Conservation (phyloP, 108 stramenopile species). For the Stephanodiscus triporus region DNA sequence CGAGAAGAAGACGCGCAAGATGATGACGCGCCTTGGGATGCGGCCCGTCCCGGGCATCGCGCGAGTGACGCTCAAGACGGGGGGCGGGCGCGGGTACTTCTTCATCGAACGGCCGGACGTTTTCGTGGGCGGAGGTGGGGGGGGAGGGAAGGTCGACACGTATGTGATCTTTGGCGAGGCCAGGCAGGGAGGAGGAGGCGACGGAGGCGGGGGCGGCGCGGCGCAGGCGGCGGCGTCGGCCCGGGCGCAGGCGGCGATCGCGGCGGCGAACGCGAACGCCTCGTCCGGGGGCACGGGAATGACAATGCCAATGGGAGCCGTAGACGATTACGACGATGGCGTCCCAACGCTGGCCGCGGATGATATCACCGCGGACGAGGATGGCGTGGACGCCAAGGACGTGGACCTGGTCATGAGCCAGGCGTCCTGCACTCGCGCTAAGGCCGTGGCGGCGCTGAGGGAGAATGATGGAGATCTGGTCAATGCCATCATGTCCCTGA, state of each 20-base stretch:
- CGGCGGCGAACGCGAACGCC: constrained; percentile 33
- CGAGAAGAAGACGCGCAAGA: constrained; percentile 90
- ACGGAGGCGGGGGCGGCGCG: neutral
- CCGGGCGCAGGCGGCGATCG: constrained; percentile 57
- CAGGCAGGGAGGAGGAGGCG: constrained; percentile 27
- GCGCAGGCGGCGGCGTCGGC: constrained; percentile 67
- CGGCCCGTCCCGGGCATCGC: constrained; percentile 66
- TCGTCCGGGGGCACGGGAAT: neutral
- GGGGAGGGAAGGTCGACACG: constrained; percentile 42
- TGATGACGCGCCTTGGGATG: constrained; percentile 79
- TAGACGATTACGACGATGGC: neutral
- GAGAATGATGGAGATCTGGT: constrained; percentile 84
- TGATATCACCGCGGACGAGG: constrained; percentile 32
- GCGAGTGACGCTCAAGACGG: constrained; percentile 82
- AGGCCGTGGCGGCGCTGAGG: constrained; percentile 77
- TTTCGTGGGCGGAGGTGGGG: constrained; percentile 49
- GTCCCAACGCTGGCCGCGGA: neutral
- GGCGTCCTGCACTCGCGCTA: constrained; percentile 52
- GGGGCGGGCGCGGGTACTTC: constrained; percentile 67
- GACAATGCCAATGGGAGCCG: constrained; percentile 14
- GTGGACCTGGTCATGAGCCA: constrained; percentile 83
- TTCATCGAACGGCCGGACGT: constrained; percentile 80
- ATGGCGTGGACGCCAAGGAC: constrained; percentile 80
- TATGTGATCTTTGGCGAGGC: constrained; percentile 86
- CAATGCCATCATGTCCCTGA: constrained; percentile 88